Conservation (phyloP, 1,284 basidiomycete species). For the Cryptococcus depauperatus region DNA sequence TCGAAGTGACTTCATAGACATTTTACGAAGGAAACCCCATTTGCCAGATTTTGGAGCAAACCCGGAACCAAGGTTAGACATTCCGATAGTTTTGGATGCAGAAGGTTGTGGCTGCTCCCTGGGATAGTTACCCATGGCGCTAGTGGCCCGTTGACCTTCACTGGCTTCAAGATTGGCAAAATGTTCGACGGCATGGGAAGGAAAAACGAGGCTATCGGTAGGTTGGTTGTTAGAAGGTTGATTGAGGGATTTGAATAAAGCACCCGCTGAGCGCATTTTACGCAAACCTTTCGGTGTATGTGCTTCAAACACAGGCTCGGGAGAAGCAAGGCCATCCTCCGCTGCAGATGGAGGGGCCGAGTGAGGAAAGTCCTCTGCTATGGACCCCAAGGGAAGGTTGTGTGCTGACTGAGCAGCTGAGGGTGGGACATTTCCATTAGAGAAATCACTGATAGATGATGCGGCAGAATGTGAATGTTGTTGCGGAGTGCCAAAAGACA, state of each 20-base stretch:
- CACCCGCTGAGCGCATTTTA: conserved; percentile 75
- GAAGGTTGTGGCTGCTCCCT: conserved; percentile 4
- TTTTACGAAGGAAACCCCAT: conserved; percentile 89
- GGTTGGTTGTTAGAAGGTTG: conserved; percentile 1
- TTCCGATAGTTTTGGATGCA: neutral
- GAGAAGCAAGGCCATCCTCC: neutral
- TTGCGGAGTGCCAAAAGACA: conserved; percentile 16
- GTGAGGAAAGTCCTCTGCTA: conserved; percentile 25
- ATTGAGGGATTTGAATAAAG: conserved; percentile 48
- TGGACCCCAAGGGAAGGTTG: conserved; percentile 15
- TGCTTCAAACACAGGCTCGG: conserved; percentile 1
- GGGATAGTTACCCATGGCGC: conserved; percentile 36
- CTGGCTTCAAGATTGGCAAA: conserved; percentile 61
- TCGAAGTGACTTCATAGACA: conserved; percentile 76
- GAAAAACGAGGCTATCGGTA: neutral
- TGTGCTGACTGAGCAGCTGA: conserved; percentile 19
- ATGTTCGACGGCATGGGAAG: conserved; percentile 28
- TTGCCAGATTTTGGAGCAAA: conserved; percentile 52
- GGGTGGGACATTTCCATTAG: conserved; percentile 6
- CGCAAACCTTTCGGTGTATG: conserved; percentile 14
- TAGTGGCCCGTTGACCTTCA: conserved; percentile 30
- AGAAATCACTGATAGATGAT: conserved; percentile 2
- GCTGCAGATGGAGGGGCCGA: conserved; percentile 14
- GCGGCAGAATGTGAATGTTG: conserved; percentile 4
- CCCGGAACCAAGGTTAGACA: conserved; percentile 3